Evolutionary conservation across 2,329 filamentous ascomycete genomes (phyloP), one percentile per base, ranked within the genome.

Genomic region (Cladosporium oxysporum): DNA sequence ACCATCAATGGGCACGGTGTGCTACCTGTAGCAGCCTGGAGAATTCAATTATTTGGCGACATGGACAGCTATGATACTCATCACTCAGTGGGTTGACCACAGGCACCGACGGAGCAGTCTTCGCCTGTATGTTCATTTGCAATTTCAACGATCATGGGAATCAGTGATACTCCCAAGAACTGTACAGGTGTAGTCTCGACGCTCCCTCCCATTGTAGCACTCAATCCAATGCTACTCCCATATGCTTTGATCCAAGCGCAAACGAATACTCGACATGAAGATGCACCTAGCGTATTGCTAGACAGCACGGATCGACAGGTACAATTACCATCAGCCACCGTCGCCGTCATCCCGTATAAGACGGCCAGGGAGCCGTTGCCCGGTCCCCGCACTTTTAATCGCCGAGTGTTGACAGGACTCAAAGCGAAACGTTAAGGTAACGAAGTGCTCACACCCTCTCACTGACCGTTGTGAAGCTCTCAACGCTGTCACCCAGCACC

Each of bases 351-450:
- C n/a, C 41, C 41, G 41, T 47, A 47, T 47, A 47, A 12, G 8
- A 7, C 8, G 16, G 10, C 41, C 41, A 47, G n/a, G 10, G 41
- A 23, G n/a, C 41, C 41, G 41, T 47, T 47, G 41, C 41, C 41
- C 14, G n/a, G 33, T 33, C 52, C 52, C 52, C 52, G 52, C 52
- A 55, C n/a, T 55, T 31, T 29, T 12, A 33, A n/a, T 55, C 52
- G 28, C 28, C 18, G 52, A 55, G 18, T 55, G 52, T 55, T 55
- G 52, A 55, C 31, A 29, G 52, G 31, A 29, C 52, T 31, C 52
- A 31, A 55, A 18, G 50, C 28, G 29, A 55, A 55, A 55, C 52
- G 52, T 55, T n/a, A 55, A 55, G 52, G 52, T 29, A 33, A 47
- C 41, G 41, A n/a, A 21, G n/a, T 8, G 41, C 41, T 12, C n/a